Evolutionary conservation across 2,329 filamentous ascomycete genomes (phyloP).

Genomic region (Aspergillus versicolor): DNA sequence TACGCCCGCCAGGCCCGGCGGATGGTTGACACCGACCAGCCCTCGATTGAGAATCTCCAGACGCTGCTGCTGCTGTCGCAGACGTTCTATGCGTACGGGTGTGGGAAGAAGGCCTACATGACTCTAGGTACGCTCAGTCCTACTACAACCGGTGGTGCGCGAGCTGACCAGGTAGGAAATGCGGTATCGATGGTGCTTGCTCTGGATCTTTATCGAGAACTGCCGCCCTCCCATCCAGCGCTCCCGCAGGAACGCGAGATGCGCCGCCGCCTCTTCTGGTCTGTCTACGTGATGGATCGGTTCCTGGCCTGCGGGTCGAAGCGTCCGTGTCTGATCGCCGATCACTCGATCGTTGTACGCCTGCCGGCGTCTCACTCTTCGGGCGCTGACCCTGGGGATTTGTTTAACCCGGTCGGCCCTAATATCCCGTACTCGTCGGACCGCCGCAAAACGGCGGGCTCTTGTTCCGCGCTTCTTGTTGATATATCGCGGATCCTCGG

Average conservation of each 20-base stretch:
- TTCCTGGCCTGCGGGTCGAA: constrained; percentile 80
- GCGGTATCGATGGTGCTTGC: constrained; percentile 81
- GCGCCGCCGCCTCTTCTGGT: constrained; percentile 80
- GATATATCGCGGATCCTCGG: constrained; percentile 81
- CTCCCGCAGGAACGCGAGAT: constrained; percentile 70
- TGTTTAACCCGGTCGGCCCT: constrained; percentile 76
- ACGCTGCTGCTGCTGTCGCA: constrained; percentile 72
- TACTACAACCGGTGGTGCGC: background rate
- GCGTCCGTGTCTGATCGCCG: constrained; percentile 74
- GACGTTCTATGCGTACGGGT: constrained; percentile 73
- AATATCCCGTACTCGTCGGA: constrained; percentile 72
- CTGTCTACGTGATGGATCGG: constrained; percentile 82
- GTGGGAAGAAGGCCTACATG: constrained; percentile 86
- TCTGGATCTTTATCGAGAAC: constrained; percentile 76
- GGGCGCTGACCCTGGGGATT: constrained; percentile 68
- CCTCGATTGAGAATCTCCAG: constrained; percentile 75
- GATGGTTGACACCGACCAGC: constrained; percentile 76
- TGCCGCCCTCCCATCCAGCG: constrained; percentile 63
- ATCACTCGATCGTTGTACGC: constrained; percentile 72
- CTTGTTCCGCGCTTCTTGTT: constrained; percentile 77
- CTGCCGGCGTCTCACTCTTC: constrained; percentile 66
- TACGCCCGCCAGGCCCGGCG: constrained; percentile 68
- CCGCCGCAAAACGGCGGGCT: constrained; percentile 70
- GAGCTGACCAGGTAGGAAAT: constrained; percentile 52
- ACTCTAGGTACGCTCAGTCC: constrained; percentile 60